Evolutionary conservation across 2,329 filamentous ascomycete species (phyloP), one percentile per base, ranked within the genome.

Genomic region (Fusarium sp.): DNA sequence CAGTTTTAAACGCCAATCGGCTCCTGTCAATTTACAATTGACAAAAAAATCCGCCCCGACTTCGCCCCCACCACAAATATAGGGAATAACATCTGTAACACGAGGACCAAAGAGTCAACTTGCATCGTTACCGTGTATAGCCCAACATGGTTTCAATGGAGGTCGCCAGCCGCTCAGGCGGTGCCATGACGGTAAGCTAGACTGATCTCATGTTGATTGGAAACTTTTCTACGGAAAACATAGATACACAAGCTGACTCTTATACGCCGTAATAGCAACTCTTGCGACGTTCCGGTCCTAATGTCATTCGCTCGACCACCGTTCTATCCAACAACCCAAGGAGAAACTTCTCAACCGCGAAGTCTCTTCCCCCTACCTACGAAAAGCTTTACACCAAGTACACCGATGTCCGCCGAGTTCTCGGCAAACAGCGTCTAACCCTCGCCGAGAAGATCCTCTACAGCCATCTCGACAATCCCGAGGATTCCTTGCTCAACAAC

Each of bases 401-500:
- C 71, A 86, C 89, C 71, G 87, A 94, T 79, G 95, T 97, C 36
- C 87, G 88, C 58, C 88, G 89, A 59, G 89, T 97, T 14, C 88
- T 98, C 38, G 92, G 92, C 53, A 77, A 83, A 65, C 84, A 86
- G 74, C 85, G 86, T 62, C 89, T 99, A 66, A 98, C 95, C 4
- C 89, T 99, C 63, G 94, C 96, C 71, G 96, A 99, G 84, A 99
- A 99, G 89, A 98, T 99, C 78, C 89, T 99, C 65, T 99, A 98
- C 86, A 94, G 95, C 78, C 96, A 99, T 84, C 87, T 99, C 73
- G 92, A 96, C 83, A 93, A 94, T 79, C 90, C 91, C 11, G 95
- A 97, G 83, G 94, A 97, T 81, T 95, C 94, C 41, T 89, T 99
- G 58, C 86, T 97, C 68, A 90, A 89, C 58, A 90, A 91, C 79